Evolutionary conservation across 139 green algal species (phyloP).

Genomic region (Tetratostichococcus sp.): DNA sequence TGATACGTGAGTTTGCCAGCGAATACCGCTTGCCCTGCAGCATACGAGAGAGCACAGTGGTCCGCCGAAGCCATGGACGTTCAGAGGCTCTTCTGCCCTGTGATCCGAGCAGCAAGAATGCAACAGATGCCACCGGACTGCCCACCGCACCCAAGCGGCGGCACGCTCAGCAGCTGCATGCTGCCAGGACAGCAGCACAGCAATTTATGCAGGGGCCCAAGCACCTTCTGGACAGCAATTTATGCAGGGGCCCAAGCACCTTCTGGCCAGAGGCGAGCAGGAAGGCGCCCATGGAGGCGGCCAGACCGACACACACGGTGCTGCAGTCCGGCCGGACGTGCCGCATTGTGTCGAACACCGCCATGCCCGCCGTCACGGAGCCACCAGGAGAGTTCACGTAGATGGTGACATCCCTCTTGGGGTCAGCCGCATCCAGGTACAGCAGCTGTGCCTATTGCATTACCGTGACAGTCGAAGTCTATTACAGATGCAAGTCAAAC

Average conservation of each 20-base stretch:
- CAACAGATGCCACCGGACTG: too few relatives aligned
- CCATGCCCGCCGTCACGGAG: constrained; percentile 96
- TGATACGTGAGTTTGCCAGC: constrained; percentile 97
- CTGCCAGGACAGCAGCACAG: too few relatives aligned
- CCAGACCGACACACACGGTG: constrained; percentile 97
- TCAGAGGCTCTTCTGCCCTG: too few relatives aligned
- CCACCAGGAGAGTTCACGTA: constrained; percentile 99
- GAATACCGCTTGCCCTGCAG: constrained; percentile 92
- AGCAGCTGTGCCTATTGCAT: constrained; percentile 89
- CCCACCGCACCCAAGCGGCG: too few relatives aligned
- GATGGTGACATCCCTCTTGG: constrained; percentile 90
- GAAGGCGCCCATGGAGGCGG: constrained; percentile 98
- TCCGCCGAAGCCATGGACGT: too few relatives aligned
- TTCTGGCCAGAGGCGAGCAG: constrained; percentile 89
- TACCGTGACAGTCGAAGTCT: too few relatives aligned
- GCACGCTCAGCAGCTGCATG: too few relatives aligned
- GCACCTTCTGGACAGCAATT: too few relatives aligned
- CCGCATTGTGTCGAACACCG: constrained; percentile 99
- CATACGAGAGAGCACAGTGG: neutral
- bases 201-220: neutral
- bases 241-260: too few relatives aligned
- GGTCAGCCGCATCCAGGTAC: constrained; percentile 84
- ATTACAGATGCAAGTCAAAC: too few relatives aligned
- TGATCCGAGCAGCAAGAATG: too few relatives aligned
- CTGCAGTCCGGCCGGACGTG: constrained; percentile 93